Conservation (phyloP, 176 grass and related monocot species). For the Raddia guianensis region DNA sequence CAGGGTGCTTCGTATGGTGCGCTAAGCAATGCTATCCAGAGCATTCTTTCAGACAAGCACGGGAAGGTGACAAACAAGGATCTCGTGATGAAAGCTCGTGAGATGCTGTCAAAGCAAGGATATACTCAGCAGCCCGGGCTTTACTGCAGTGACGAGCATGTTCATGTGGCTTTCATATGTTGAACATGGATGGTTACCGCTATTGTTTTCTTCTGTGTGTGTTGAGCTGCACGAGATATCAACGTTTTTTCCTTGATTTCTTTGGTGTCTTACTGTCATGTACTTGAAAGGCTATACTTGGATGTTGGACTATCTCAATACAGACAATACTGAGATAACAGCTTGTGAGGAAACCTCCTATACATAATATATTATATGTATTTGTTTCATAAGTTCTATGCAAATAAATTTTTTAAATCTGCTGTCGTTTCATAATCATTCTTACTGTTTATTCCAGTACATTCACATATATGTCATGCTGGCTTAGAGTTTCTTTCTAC, state of each 20-base stretch:
- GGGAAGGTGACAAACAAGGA: conserved; percentile 67
- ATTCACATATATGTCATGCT: background rate
- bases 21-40: conserved; percentile 89
- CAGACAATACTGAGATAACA: conserved; percentile 35
- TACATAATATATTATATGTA: conserved; percentile 16
- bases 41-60: conserved; percentile 57
- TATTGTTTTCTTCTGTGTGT: conserved; percentile 12
- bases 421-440: background rate
- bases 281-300: background rate
- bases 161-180: conserved; percentile 77
- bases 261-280: conserved; percentile 9
- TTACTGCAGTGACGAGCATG: conserved; percentile 85
- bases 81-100: conserved; percentile 66
- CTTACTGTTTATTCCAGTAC: background rate
- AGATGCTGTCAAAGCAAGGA: conserved; percentile 72
- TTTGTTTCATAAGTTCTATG: background rate
- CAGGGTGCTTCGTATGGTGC: conserved; percentile 72
- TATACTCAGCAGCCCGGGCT: conserved; percentile 84
- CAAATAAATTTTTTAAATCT: background rate
- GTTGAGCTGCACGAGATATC: conserved; percentile 28
- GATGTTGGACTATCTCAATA: conserved; percentile 12
- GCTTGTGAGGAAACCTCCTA: conserved; percentile 11
- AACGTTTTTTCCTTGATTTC: conserved; percentile 19
- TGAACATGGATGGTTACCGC: conserved; percentile 26
- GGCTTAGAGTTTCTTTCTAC: background rate